Percentiles rank a stretch among this genome's conserved stretches.
Evolutionary conservation across 441 rosid species (phyloP).

Genomic region (Aquilaria agallochum): DNA sequence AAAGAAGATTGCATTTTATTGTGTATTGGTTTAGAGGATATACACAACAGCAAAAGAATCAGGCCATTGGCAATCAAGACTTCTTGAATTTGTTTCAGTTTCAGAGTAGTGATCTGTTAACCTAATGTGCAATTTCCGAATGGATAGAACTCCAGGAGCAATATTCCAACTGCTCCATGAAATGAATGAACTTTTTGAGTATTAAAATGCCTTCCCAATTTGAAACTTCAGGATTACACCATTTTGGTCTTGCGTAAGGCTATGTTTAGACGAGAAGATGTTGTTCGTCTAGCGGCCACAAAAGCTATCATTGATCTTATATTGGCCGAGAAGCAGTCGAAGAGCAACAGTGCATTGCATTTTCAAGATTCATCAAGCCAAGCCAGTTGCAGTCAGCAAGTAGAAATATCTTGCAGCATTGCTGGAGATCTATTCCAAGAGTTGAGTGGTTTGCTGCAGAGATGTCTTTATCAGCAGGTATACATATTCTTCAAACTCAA

Average conservation of each 20-base stretch:
- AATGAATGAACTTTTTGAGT: conserved; percentile 4
- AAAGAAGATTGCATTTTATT: background rate
- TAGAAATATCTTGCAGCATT: conserved; percentile 34
- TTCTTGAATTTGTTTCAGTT: background rate
- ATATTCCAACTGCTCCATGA: background rate
- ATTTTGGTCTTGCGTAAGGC: conserved; percentile 79
- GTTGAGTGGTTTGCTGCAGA: conserved; percentile 70
- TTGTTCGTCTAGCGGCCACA: conserved; percentile 70
- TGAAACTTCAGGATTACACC: conserved; percentile 50
- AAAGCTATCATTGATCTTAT: conserved; percentile 53
- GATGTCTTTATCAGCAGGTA: conserved; percentile 85
- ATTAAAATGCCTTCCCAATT: conserved; percentile 1
- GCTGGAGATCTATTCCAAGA: conserved; percentile 59
- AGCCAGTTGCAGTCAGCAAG: conserved; percentile 85
- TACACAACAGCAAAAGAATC: background rate
- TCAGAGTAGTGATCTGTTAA: conserved; percentile 6
- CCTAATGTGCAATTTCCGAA: conserved; percentile 1
- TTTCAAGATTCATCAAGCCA: conserved; percentile 84
- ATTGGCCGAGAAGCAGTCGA: conserved; percentile 63
- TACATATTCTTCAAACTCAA: background rate
- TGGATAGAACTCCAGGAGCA: background rate
- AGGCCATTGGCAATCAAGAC: too few species aligned
- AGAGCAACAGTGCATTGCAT: conserved; percentile 37
- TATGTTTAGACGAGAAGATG: conserved; percentile 72
- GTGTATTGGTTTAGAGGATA: background rate